Evolutionary conservation across 495 filamentous ascomycete genomes (phyloP), one percentile per base, ranked within the genome.

Genomic region (Hyaloscypha finlandica): DNA sequence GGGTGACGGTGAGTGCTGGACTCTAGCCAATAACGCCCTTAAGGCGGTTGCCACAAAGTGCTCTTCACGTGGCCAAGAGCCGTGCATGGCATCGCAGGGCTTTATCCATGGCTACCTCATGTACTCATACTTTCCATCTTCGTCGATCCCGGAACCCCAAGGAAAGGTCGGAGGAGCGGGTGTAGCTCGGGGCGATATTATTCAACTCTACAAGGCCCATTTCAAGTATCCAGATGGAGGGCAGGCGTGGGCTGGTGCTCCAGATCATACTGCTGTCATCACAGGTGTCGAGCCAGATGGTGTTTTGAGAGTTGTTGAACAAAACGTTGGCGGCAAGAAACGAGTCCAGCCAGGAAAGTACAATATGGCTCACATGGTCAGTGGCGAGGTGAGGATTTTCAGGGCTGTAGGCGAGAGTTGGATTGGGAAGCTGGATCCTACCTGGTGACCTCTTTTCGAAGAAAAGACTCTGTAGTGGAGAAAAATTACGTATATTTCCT

Each of bases 1-100:
- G 6, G 79, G 79, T 32, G 73, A 80, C 57, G 79, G 79, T 14
- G 76, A 81, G 64, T 81, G 79, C 67, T 81, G 79, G 79, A 80
- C 79, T 32, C 70, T 81, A 12, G 77, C 77, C 16, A 65, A 74
- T 32, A 65, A 77, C 19, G 77, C 70, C 25, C 71, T 80, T 12
- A 67, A 68, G 42, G 73, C 73, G 8, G 65, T 79, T 25, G 75
- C 66, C 19, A 67, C 65, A 6, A 67, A 72, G 14, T 72, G 71
- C 31, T 70, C 68, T n/a, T 61, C 68, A 9, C 57, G 64, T 31
- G 74, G 71, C 19, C 45, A 66, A 31, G 73, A 77, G 37, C 72
- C 74, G 19, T 74, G 74, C 57, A 76, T 80, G 74, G 25, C 74
- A 19, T 75, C 71, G 6, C 78, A 77, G 65, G 72, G 73, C 11